A percentile compares a stretch with the other conserved stretches of the same genome.
Evolutionary conservation across 2,329 filamentous ascomycete genomes (phyloP).

Genomic region (Periconia sp.): DNA sequence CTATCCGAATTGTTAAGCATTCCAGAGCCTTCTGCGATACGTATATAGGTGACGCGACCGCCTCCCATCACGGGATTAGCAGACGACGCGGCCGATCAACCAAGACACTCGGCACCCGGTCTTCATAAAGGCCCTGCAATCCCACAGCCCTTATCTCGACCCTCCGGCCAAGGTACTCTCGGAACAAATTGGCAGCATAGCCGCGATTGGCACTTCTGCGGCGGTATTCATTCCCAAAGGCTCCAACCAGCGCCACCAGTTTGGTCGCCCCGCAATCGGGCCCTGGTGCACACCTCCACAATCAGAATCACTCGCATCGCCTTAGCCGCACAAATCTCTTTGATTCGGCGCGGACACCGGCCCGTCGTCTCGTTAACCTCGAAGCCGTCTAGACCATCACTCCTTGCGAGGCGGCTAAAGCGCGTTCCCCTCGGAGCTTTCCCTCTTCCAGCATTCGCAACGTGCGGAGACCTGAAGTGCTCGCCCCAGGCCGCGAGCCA

Average conservation of each 20-base stretch:
- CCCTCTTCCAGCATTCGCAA: constrained; percentile 17
- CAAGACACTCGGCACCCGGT: no score
- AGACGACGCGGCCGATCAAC: no score
- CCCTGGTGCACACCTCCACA: constrained; percentile 1
- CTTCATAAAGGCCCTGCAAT: no score
- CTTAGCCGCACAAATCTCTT: constrained; percentile 17
- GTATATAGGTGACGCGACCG: no score
- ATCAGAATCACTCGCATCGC: constrained; percentile 18
- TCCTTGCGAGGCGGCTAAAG: constrained; percentile 19
- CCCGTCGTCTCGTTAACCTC: constrained; percentile 9
- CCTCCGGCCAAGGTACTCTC: no score
- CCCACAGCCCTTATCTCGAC: no score
- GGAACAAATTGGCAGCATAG: no score
- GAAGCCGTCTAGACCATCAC: constrained; percentile 1
- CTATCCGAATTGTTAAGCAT: no score
- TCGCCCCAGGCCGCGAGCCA: no score
- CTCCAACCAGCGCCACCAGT: constrained; percentile 1
- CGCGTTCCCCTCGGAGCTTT: constrained; percentile 20
- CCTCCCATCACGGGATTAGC: no score
- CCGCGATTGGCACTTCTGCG: constrained; percentile 17
- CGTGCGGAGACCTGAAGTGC: no score
- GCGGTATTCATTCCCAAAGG: background rate
- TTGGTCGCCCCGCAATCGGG: constrained; percentile 11
- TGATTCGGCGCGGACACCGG: constrained; percentile 25
- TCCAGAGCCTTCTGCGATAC: no score